Conservation (phyloP, 2,329 filamentous ascomycete species). For the Clonostachys byssicola region DNA sequence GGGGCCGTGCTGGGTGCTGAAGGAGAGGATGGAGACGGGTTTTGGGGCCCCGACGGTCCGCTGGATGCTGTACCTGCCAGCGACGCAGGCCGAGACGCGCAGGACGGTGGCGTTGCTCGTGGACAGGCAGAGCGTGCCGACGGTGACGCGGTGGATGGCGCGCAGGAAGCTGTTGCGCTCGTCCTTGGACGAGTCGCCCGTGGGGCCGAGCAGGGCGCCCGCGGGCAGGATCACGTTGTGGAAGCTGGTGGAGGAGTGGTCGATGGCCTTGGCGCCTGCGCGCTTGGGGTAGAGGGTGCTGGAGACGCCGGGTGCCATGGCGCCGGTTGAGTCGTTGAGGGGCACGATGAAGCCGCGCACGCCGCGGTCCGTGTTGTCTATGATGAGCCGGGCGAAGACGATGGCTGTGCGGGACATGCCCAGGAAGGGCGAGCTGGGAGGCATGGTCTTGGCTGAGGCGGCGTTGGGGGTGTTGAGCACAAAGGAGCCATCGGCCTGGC, state of each 20-base stretch:
- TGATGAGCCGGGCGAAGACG: constrained; percentile 23
- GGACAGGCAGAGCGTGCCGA: constrained; percentile 15
- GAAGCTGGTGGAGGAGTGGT: constrained; percentile 25
- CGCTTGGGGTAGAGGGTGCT: constrained; percentile 14
- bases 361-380: constrained; percentile 13
- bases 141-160: constrained; percentile 14
- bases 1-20: constrained; percentile 16
- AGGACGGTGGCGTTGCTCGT: constrained; percentile 8
- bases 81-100: neutral
- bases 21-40: constrained; percentile 11
- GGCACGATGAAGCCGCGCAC: constrained; percentile 22
- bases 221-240: constrained; percentile 17
- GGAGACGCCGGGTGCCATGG: constrained; percentile 19
- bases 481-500: constrained; percentile 22
- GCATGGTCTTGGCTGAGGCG: constrained; percentile 22
- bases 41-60: neutral
- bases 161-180: constrained; percentile 16
- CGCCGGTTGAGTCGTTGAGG: constrained; percentile 11
- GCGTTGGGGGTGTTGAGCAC: constrained; percentile 21
- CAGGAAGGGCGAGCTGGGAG: constrained; percentile 13
- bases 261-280: constrained; percentile 18
- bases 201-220: constrained; percentile 18
- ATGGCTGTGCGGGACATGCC: constrained; percentile 19
- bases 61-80: neutral
- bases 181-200: constrained; percentile 5